These are phyloP conservation scores for Leishmania martiniquensis DNA, from an alignment of 208 protist genomes.

Conservation along the genomic window DNA sequence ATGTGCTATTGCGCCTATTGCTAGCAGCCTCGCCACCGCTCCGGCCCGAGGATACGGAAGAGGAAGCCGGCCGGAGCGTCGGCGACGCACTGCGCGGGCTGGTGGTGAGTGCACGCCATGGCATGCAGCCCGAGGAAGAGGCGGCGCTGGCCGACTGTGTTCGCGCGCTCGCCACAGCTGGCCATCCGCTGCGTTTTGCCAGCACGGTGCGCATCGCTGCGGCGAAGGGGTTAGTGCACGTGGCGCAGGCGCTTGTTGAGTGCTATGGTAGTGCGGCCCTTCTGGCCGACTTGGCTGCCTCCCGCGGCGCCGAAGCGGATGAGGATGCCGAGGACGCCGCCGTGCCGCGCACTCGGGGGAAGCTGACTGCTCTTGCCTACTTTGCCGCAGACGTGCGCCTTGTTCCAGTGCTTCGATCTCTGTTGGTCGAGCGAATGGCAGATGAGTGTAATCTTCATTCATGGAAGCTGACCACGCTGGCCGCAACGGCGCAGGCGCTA, in stretches of 20 bases:
- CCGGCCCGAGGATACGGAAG: slow-evolving; percentile 21
- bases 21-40: slow-evolving; percentile 43
- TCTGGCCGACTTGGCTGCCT: slow-evolving; percentile 44
- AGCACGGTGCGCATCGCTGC: slow-evolving; percentile 49
- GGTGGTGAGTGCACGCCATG: slow-evolving; percentile 26
- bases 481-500: slow-evolving; percentile 25
- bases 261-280: slow-evolving; percentile 62
- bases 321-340: background rate
- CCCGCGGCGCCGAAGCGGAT: background rate
- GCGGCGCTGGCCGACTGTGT: slow-evolving; percentile 44
- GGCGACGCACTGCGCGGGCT: slow-evolving; percentile 63
- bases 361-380: slow-evolving; percentile 61
- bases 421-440: slow-evolving; percentile 37
- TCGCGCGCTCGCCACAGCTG: slow-evolving; percentile 44
- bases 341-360: slow-evolving; percentile 11
- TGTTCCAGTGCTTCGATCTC: slow-evolving; percentile 48
- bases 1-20: slow-evolving; percentile 42
- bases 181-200: slow-evolving; percentile 57
- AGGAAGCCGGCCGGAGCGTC: slow-evolving; percentile 27
- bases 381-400: slow-evolving; percentile 38
- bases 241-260: slow-evolving; percentile 51
- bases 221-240: slow-evolving; percentile 37
- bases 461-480: slow-evolving; percentile 29
- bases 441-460: slow-evolving; percentile 33
- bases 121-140: slow-evolving; percentile 30